Evolutionary conservation across 257 asterid species (phyloP), one percentile per base, ranked within the genome.

Genomic region (Apocynum venetum): DNA sequence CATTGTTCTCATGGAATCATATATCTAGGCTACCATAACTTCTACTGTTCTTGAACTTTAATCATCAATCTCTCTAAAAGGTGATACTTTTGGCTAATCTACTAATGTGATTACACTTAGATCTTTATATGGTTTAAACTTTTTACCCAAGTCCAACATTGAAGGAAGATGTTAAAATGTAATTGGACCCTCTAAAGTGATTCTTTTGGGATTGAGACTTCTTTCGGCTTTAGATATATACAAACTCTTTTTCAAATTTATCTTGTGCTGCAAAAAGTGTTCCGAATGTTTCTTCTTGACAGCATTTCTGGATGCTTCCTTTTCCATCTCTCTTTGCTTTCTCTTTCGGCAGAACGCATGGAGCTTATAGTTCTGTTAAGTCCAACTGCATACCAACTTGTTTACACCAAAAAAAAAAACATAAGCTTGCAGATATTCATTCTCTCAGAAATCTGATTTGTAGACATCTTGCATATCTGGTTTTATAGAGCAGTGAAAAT

Each of bases 401-500:
- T 48, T 53, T 41, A 19, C 17, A 15, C 57, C 31, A 25, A 25
- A 15, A 38, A 14, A 15, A 17, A 53, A 52, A 72, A 61, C 20
- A 40, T 13, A 52, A 51, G 7, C 64, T 51, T 35, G 49, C 72
- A 12, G 51, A 40, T 1, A 43, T 3, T 43, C 43, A 7, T 67
- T 41, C 35, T 17, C 36, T 17, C 13, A 67, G 36, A 43, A 67
- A 67, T 67, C 53, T 68, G 38, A 43, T 38, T 20, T 68, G 4
- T 68, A 2, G 72, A 67, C 31, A 38, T 35, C 2, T 2, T 65
- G 46, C 40, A 40, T 65, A 38, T 65, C 48, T 38, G 51, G 51
- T 43, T 41, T 41, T 68, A n/a, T 68, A 20, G 20, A 40, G 25
- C 74, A 83, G 81, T 61, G 51, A 77, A 11, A 81, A 84, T 81